These are phyloP conservation scores for Calonectria hawksworthii DNA, from an alignment of 2,329 filamentous ascomycete genomes.

Conservation along the genomic window DNA sequence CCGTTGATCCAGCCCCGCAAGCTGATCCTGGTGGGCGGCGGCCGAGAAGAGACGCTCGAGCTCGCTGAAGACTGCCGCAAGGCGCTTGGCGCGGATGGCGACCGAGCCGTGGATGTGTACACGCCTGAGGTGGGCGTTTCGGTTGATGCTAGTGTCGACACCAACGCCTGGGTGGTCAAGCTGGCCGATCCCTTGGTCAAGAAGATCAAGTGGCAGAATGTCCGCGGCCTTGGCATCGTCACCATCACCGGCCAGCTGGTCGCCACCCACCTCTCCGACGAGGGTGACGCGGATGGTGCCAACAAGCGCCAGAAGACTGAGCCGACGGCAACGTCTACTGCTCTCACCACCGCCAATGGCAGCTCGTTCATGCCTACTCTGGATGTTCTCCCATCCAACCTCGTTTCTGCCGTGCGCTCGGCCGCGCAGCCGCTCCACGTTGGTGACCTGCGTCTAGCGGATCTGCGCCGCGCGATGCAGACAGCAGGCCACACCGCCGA, in stretches of 20 bases:
- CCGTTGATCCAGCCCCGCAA: slow-evolving; percentile 95
- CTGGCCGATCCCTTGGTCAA: slow-evolving; percentile 87
- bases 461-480: slow-evolving; percentile 88
- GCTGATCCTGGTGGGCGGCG: slow-evolving; percentile 90
- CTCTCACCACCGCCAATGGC: slow-evolving; percentile 40
- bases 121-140: slow-evolving; percentile 81
- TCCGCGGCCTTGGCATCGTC: slow-evolving; percentile 89
- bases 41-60: slow-evolving; percentile 80
- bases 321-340: slow-evolving; percentile 40
- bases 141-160: slow-evolving; percentile 95
- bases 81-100: slow-evolving; percentile 64
- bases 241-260: slow-evolving; percentile 85
- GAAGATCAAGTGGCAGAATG: slow-evolving; percentile 93
- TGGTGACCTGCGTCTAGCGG: slow-evolving; percentile 90
- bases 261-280: slow-evolving; percentile 58
- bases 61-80: slow-evolving; percentile 86
- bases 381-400: slow-evolving; percentile 67
- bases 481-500: slow-evolving; percentile 87
- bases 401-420: slow-evolving; percentile 81
- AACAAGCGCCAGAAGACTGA: slow-evolving; percentile 67
- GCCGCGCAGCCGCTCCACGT: slow-evolving; percentile 93
- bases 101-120: slow-evolving; percentile 78
- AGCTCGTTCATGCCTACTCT: slow-evolving; percentile 61
- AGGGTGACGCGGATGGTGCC: slow-evolving; percentile 60
- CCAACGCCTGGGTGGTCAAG: slow-evolving; percentile 96